These are phyloP conservation scores for Mycena belliarum DNA, from an alignment of 768 basidiomycete genomes.

Conservation along the genomic window DNA sequence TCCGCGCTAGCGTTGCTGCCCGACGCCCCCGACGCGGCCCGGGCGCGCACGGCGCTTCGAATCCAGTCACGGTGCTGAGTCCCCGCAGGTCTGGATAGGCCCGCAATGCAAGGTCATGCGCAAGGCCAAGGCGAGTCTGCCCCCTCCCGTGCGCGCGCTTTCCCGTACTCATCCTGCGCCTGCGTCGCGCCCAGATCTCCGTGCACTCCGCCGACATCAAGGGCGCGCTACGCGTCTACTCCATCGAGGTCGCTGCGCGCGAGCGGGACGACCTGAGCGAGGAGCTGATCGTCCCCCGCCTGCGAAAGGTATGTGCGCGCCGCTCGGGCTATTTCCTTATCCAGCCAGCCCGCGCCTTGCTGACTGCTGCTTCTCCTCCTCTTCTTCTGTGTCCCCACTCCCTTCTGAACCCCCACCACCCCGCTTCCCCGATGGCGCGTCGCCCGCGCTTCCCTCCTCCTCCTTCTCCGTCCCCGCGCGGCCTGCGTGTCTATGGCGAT, in stretches of 20 bases:
- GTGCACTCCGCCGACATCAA: conserved; percentile 92
- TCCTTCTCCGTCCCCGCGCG: too few relatives aligned
- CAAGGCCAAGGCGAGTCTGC: conserved; percentile 74
- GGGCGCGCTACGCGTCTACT: conserved; percentile 70
- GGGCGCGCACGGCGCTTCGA: too few relatives aligned
- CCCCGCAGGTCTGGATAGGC: conserved; percentile 74
- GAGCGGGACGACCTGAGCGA: conserved; percentile 85
- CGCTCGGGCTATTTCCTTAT: conserved; percentile 13
- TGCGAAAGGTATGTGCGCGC: conserved; percentile 68
- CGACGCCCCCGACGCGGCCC: not conserved
- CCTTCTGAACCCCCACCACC: too few relatives aligned
- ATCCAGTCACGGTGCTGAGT: too few relatives aligned
- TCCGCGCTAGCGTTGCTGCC: conserved; percentile 8
- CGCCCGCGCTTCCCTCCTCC: too few relatives aligned
- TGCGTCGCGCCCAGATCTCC: conserved; percentile 63
- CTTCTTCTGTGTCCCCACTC: too few relatives aligned
- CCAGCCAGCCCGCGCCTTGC: conserved; percentile 3
- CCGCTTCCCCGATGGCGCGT: too few relatives aligned
- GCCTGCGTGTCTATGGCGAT: conserved; percentile 15
- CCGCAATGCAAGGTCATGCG: conserved; percentile 85
- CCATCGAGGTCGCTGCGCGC: conserved; percentile 85
- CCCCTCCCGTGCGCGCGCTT: conserved; percentile 10
- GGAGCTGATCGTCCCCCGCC: conserved; percentile 77
- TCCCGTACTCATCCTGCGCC: conserved; percentile 25
- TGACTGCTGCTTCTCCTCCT: conserved; percentile 6